Evolutionary conservation across 768 basidiomycete species (phyloP), one percentile per base, ranked within the genome.

Genomic region (Baorangia bicolor): DNA sequence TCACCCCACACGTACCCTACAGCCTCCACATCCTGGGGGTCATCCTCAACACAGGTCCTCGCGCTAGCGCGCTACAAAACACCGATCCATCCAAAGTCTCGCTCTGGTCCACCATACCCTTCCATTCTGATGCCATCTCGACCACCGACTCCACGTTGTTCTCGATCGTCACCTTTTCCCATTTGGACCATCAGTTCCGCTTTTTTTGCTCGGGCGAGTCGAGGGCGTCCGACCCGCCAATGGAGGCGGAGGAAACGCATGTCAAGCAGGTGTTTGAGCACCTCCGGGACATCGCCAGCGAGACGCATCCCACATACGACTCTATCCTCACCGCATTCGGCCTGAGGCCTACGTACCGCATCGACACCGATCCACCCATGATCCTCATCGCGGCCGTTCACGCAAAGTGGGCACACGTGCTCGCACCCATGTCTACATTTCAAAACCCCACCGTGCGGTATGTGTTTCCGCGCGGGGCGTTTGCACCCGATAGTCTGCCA

Each of bases 41-140:
- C 49, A 37, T 68, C 33, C 56, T 60, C 18, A 69, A 69, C 41
- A 12, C 62, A 12, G 35, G 42, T 38, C 55, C 45, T 25, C 66
- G 63, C 30, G 9, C 56, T 28, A 44, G n/a, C 37, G 56, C 49
- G 3, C 28, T 62, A n/a, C 59, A 20, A 44, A 42, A 41, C n/a
- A 20, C 58, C 3, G 53, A 69, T 30, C 33, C 57, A 47, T 57
- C 67, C 45, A 53, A 60, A 43, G 25, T 58, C 34, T 52, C 30
- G 0, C 52, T 64, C 35, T 64, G 67, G 66, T 65, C 66, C 4
- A 63, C 66, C 25, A 31, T 48, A 43, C 63, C 54, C 23, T 30
- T 59, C 14, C 28, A 18, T 45, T n/a, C 30, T 2, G 27, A 43
- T 30, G n/a, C 40, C 35, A 44, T 33, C 37, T 33, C 41, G 4